Evolutionary conservation across 1,284 basidiomycete species (phyloP).

Genomic region (Xerocomus amazonicus): DNA sequence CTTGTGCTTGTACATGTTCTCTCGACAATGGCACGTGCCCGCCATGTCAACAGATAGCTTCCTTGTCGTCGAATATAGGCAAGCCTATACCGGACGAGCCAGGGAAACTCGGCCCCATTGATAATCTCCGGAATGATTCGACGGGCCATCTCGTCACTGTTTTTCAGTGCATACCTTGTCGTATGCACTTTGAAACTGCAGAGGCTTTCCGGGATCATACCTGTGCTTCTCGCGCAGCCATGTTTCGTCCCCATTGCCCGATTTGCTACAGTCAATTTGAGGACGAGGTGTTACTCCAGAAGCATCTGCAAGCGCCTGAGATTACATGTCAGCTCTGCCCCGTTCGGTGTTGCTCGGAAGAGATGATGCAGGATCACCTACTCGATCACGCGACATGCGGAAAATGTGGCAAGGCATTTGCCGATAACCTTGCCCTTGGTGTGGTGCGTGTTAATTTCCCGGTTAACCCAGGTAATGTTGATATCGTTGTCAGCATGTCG

Average conservation of each 20-base stretch:
- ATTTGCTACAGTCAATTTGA: constrained; percentile 25
- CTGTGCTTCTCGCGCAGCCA: constrained; percentile 12
- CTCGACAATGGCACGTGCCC: constrained; percentile 6
- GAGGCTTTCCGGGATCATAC: constrained; percentile 12
- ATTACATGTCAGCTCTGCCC: constrained; percentile 22
- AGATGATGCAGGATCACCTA: constrained; percentile 28
- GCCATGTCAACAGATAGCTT: constrained; percentile 9
- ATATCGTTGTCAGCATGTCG: constrained; percentile 18
- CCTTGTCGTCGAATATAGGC: not conserved
- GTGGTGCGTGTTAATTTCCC: constrained; percentile 15
- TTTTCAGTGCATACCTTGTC: constrained; percentile 19
- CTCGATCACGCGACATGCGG: constrained; percentile 24
- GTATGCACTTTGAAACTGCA: constrained; percentile 15
- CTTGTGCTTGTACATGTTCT: not conserved
- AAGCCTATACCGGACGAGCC: not conserved
- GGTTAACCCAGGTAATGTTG: not conserved
- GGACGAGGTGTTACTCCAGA: constrained; percentile 15
- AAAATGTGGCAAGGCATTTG: constrained; percentile 23
- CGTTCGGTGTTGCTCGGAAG: constrained; percentile 23
- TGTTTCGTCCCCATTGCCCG: constrained; percentile 19
- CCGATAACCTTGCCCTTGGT: constrained; percentile 20
- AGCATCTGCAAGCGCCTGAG: constrained; percentile 16
- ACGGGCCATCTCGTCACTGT: not conserved
- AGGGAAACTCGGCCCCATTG: too few relatives aligned
- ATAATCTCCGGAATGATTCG: not conserved